Evolutionary conservation across 768 basidiomycete genomes (phyloP).

Genomic region (Suillus discolor): DNA sequence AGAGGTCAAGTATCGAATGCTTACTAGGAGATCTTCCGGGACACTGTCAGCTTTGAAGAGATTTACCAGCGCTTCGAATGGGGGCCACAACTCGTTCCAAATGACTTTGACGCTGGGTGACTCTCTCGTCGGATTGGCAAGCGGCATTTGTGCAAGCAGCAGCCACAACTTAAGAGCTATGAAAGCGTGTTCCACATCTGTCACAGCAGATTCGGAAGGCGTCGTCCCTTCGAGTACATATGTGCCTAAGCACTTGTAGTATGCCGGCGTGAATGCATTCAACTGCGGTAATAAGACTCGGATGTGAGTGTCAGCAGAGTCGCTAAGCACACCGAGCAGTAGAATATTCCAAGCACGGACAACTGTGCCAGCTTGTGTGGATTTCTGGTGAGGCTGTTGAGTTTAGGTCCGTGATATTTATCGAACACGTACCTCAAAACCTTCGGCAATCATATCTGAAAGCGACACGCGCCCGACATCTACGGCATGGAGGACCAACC

Average conservation of each 20-base stretch:
- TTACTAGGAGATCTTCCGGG: conserved; percentile 36
- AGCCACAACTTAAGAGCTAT: conserved; percentile 74
- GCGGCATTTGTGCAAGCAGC: conserved; percentile 47
- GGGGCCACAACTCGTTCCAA: conserved; percentile 81
- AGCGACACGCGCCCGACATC: conserved; percentile 46
- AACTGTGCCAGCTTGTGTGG: conserved; percentile 34
- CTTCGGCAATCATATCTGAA: conserved; percentile 38
- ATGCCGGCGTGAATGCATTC: conserved; percentile 47
- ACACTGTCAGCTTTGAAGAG: conserved; percentile 51
- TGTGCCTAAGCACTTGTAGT: conserved; percentile 47
- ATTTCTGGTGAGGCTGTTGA: conserved; percentile 32
- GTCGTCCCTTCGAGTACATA: conserved; percentile 40
- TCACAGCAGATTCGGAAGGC: conserved; percentile 46
- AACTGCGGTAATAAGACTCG: conserved; percentile 54
- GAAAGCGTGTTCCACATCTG: conserved; percentile 70
- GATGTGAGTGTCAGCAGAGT: conserved; percentile 23
- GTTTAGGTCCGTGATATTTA: background rate
- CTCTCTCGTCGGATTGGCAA: background rate
- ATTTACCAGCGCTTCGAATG: conserved; percentile 57
- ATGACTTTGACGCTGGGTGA: conserved; percentile 38
- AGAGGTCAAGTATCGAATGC: background rate
- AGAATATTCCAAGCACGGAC: conserved; percentile 71
- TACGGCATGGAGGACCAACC: conserved; percentile 52
- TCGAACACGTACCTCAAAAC: conserved; percentile 35
- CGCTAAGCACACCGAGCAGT: conserved; percentile 53